Evolutionary conservation across 169 alveolate genomes (phyloP), one percentile per base, ranked within the genome.

Genomic region (Plasmodium fragile): DNA sequence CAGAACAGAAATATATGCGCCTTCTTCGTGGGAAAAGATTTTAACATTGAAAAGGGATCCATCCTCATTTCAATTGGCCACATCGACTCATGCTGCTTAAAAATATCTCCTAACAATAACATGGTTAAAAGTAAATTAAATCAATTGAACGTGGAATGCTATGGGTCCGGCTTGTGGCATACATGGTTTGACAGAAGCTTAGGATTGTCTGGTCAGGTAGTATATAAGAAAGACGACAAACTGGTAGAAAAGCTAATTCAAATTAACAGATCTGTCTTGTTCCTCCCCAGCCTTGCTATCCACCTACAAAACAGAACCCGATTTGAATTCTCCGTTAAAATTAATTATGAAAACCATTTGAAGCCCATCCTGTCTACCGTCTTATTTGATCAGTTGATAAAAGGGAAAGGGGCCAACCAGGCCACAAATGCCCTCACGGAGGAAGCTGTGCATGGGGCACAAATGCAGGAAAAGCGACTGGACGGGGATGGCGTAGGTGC

Each of bases 141-240:
- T n/a, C 93, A 84, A 53, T 32, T 84, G 22, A 80, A 83, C 16
- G 94, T 92, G 28, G 95, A 85, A 22, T 93, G 96, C 25, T 99
- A 99, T 96, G 99, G 99, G 3, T 99, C 99, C 11, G 99, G 99
- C 11, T 96, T 99, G 22, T 99, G 99, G 99, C 99, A 98, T 79
- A 98, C 99, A 8, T 99, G 99, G 99, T 96, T 99, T 93, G 99
- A 99, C 78, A 97, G 99, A 91, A 99, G 98, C 83, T 95, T 99
- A 16, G 99, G 99, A 10, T 69, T 98, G 7, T 99, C 99, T 22
- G 99, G 99, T 22, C 97, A 98, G 93, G 99, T 99, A 25, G 96
- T 98, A 7, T 97, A 96, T 72, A 95, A 97, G 52, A 96, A 97
- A 41, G 96, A 97, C n/a, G 94, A 96, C 69, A 78, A 73, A 16